phyloP scores from a whole-genome alignment of 1,284 basidiomycete genomes.

The Hypsizygus ulmarius region DNA sequence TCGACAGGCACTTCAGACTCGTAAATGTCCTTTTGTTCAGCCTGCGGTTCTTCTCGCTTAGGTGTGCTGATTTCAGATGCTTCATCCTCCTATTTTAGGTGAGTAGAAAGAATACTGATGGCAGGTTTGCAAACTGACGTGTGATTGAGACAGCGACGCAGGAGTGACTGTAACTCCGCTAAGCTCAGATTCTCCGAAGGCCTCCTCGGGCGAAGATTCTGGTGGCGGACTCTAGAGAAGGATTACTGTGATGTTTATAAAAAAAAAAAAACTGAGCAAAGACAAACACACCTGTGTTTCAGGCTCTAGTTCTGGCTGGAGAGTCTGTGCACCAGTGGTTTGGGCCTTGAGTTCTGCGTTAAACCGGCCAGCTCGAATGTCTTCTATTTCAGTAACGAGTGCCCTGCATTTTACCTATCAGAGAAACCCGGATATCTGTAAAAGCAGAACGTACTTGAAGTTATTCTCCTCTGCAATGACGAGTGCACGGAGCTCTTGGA shows the following conservation, averaged over 20 bases:
- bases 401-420: conserved; percentile 33
- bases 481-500: conserved; percentile 65
- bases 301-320: conserved; percentile 10
- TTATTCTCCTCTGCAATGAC: conserved; percentile 71
- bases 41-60: not conserved
- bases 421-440: not conserved
- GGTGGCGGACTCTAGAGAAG: conserved; percentile 5
- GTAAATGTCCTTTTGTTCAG: too few relatives aligned
- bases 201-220: conserved; percentile 13
- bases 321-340: conserved; percentile 27
- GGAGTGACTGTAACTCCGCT: conserved; percentile 29
- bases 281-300: conserved; percentile 6
- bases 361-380: conserved; percentile 69
- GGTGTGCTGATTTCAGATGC: not conserved
- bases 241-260: not conserved
- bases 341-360: conserved; percentile 53
- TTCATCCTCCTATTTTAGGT: conserved; percentile 3
- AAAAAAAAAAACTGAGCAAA: not conserved
- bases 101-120: not conserved
- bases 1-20: too few relatives aligned
- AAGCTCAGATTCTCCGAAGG: conserved; percentile 29
- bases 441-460: conserved; percentile 57
- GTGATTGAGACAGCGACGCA: conserved; percentile 19
- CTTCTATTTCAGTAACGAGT: conserved; percentile 67
- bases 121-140: conserved; percentile 14